Conservation (phyloP, 2,329 filamentous ascomycete species). For the Penicillium sp. region DNA sequence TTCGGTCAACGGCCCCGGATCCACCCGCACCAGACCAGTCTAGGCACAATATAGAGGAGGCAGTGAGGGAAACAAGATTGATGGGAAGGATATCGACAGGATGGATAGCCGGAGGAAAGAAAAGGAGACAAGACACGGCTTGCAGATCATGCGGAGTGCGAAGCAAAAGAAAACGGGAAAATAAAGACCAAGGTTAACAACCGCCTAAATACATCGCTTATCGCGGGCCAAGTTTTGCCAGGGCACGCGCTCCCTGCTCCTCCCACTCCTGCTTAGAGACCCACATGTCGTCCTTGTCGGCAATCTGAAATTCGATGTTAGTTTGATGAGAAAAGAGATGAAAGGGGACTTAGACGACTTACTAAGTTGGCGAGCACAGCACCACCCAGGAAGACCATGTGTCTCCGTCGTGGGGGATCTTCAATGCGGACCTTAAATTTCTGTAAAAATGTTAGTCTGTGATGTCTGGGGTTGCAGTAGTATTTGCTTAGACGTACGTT, state of each 20-base stretch:
- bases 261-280: constrained; percentile 96
- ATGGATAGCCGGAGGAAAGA: constrained; percentile 8
- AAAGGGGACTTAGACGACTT: constrained; percentile 29
- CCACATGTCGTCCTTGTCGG: constrained; percentile 99
- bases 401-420: constrained; percentile 88
- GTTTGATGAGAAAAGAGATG: constrained; percentile 1
- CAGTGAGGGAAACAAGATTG: constrained; percentile 12
- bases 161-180: constrained; percentile 14
- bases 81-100: constrained; percentile 12
- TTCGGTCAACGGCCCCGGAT: constrained; percentile 20
- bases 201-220: constrained; percentile 44
- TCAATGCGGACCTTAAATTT: constrained; percentile 99
- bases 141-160: constrained; percentile 20
- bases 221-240: constrained; percentile 93
- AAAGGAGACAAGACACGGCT: constrained; percentile 17
- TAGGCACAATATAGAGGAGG: constrained; percentile 23
- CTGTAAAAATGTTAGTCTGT: constrained; percentile 38
- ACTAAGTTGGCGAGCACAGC: constrained; percentile 94
- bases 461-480: neutral
- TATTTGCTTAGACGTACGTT: constrained; percentile 51
- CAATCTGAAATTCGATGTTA: constrained; percentile 61
- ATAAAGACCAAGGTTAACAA: constrained; percentile 11
- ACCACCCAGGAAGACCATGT: constrained; percentile 99
- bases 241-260: constrained; percentile 78
- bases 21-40: constrained; percentile 25